Base-by-base conservation (phyloP, 164 flowering plant genomes). In the Hamamelis virginiana region DNA sequence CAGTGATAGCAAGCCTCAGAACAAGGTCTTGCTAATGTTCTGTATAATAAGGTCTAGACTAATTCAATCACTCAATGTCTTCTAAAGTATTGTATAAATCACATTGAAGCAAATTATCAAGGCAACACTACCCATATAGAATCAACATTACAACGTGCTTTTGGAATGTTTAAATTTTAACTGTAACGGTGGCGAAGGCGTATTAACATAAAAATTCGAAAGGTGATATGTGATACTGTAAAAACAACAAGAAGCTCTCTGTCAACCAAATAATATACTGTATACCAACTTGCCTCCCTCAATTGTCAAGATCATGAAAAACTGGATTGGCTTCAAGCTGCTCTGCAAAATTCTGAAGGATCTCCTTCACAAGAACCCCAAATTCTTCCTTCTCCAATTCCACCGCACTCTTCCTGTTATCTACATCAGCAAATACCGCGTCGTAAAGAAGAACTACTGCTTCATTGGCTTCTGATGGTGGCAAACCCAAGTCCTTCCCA, bases 251-350 rank as follows among this genome's bases (percentile, higher is more conserved):
- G 41, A 33, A 33, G 41, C 41, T 15, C 46, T 33, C 68, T 9
- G 46, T 16, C 9, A 51, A 12, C 12, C 41, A 28, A 26, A 26
- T 28, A 22, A 56, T 10, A 22, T 15, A 55, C 11, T 14, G 9
- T 43, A 56, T 44, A 62, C 50, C 48, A 51, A 27, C 21, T 18
- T 19, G 68, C 52, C 43, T 19, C 59, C 74, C 41, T 77, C 76
- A 82, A 45, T 45, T 19, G 13, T 76, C 76, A 51, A 71, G 68
- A 64, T 75, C 86, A 63, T 77, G 74, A 47, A 79, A 73, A 22
- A 88, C 64, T 10, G 93, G 93, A 68, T 80, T 83, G 8, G 76
- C 80, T 65, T 89, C 84, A 23, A 90, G 87, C 69, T 77, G 77
- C 78, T 74, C 81, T 1, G 80, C 85, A 62, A 86, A 82, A 52